phyloP scores from a whole-genome alignment of 306 rosid species.

The Mimosa pudica region DNA sequence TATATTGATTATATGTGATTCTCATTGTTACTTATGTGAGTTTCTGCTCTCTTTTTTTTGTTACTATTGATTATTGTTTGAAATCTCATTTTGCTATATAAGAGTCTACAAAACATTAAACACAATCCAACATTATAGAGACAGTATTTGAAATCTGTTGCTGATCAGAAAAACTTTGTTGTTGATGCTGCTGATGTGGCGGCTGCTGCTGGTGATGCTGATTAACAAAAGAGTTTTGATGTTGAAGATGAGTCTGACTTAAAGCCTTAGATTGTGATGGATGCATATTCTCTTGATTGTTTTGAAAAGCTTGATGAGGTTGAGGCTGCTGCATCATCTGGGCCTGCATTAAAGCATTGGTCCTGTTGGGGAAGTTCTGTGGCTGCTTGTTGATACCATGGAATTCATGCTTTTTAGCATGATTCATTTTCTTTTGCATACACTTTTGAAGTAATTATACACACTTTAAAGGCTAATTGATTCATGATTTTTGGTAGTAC shows the following conservation, averaged over 20 bases:
- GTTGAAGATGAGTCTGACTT: conserved; percentile 64
- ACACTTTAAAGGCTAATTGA: no score
- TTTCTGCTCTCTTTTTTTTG: no score
- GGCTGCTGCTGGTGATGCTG: conserved; percentile 53
- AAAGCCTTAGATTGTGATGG: conserved; percentile 54
- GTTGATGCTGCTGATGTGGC: conserved; percentile 39
- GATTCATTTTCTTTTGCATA: no score
- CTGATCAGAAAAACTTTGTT: conserved; percentile 53
- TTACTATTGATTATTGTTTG: no score
- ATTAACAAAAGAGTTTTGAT: conserved; percentile 57
- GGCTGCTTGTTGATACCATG: no score
- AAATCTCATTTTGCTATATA: no score
- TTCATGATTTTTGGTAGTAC: no score
- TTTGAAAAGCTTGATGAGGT: conserved; percentile 68
- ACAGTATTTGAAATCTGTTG: conserved; percentile 60
- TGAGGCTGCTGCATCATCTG: conserved; percentile 85
- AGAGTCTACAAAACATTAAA: no score
- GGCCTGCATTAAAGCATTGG: conserved; percentile 70
- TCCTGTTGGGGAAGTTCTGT: conserved; percentile 62
- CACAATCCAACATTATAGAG: conserved; percentile 69
- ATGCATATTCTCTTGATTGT: conserved; percentile 60
- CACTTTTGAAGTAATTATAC: no score
- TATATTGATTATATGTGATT: no score
- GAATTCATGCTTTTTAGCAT: no score
- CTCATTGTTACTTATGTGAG: no score